Percentiles rank a stretch among this genome's conserved stretches.
Conservation (phyloP, 73 alveolate genomes). For the Tetrahymena borealis region DNA sequence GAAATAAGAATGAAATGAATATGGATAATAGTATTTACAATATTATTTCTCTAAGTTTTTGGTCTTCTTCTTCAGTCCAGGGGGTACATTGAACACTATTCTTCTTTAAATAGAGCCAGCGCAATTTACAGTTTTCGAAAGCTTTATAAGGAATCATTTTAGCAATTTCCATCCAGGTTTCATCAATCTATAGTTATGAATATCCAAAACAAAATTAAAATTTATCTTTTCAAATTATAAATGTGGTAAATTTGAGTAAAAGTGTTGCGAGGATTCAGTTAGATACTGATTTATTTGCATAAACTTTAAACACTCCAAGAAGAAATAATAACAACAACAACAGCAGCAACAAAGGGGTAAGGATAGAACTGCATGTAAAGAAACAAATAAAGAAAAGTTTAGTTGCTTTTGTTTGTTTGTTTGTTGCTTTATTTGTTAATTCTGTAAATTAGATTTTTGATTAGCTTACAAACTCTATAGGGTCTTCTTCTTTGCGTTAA, state of each 20-base stretch:
- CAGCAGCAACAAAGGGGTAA: too few relatives aligned
- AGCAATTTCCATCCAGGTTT: conserved; percentile 1
- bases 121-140: not conserved
- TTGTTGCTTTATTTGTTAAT: not conserved
- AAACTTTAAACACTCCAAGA: too few relatives aligned
- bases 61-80: not conserved
- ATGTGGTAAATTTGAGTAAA: too few relatives aligned
- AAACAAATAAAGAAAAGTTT: too few relatives aligned
- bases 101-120: not conserved
- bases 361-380: too few relatives aligned
- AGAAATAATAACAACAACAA: too few relatives aligned
- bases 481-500: not conserved
- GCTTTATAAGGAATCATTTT: not conserved
- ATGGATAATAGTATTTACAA: not conserved
- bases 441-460: not conserved
- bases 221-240: not conserved
- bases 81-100: not conserved
- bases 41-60: not conserved
- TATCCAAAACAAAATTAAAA: not conserved
- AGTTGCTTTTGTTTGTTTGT: not conserved
- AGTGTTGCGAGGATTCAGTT: too few relatives aligned
- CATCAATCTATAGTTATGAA: not conserved
- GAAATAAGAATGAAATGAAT: too few relatives aligned
- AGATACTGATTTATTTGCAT: too few relatives aligned
- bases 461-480: not conserved